Percentiles rank a stretch among this genome's conserved stretches.
Evolutionary conservation across 2,329 filamentous ascomycete genomes (phyloP).

Genomic region (Microcera coccophila): DNA sequence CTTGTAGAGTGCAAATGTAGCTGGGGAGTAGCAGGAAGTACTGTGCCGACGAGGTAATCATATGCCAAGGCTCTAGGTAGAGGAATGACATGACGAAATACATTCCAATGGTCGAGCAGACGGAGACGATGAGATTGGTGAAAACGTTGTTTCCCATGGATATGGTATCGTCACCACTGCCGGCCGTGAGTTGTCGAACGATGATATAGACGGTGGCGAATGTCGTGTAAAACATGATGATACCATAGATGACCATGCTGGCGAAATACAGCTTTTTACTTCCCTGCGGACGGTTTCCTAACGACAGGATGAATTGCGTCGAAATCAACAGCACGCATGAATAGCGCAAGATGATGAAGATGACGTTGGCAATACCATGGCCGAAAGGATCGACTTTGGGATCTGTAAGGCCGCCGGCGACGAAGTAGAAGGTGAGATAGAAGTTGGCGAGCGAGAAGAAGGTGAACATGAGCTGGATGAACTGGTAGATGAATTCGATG

Average conservation of each 20-base stretch:
- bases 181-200: conserved; percentile 65
- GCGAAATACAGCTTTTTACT: conserved; percentile 85
- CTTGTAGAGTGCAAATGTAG: conserved; percentile 96
- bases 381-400: conserved; percentile 82
- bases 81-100: conserved; percentile 97
- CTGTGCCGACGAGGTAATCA: conserved; percentile 87
- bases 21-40: conserved; percentile 90
- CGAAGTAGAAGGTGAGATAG: conserved; percentile 98
- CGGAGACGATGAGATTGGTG: conserved; percentile 88
- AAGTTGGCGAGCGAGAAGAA: conserved; percentile 99
- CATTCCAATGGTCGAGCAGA: conserved; percentile 82
- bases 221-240: conserved; percentile 95
- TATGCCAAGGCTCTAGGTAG: conserved; percentile 98
- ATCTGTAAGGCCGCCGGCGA: conserved; percentile 85
- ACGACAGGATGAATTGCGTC: conserved; percentile 92
- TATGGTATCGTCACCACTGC: conserved; percentile 41
- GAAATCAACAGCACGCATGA: conserved; percentile 81
- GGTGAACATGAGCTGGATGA: conserved; percentile 88
- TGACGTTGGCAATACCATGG: conserved; percentile 74
- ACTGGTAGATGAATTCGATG: conserved; percentile 93
- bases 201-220: conserved; percentile 90
- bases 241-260: conserved; percentile 81
- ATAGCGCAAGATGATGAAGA: conserved; percentile 86
- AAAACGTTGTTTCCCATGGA: conserved; percentile 81
- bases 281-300: conserved; percentile 94